Evolutionary conservation across 805 yeast species (phyloP).

Genomic region (Candida ficus): DNA sequence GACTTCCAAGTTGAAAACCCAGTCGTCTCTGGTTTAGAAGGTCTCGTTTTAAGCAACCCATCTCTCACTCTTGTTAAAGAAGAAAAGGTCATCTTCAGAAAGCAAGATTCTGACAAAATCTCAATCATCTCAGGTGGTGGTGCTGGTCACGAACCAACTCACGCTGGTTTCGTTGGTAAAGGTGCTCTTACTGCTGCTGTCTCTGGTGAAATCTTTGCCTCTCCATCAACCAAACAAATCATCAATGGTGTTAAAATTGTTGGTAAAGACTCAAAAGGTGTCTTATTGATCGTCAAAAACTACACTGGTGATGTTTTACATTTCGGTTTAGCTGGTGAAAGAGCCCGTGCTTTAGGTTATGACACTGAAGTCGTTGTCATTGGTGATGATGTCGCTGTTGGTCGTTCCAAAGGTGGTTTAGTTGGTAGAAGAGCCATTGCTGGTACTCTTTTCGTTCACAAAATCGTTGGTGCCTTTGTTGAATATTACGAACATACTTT

Average conservation of each 20-base stretch:
- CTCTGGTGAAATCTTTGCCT: constrained; percentile 87
- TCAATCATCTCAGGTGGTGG: constrained; percentile 89
- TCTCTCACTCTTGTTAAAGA: constrained; percentile 30
- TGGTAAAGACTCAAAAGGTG: constrained; percentile 49
- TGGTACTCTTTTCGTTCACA: constrained; percentile 85
- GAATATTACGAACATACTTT: constrained; percentile 41
- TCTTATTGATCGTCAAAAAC: constrained; percentile 78
- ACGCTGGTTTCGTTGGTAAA: constrained; percentile 85
- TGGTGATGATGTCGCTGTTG: constrained; percentile 93
- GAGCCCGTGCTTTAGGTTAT: constrained; percentile 75
- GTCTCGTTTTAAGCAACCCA: constrained; percentile 34
- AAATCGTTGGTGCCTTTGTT: constrained; percentile 73
- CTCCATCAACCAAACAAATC: constrained; percentile 91
- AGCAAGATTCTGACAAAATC: constrained; percentile 43
- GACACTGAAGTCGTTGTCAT: constrained; percentile 70
- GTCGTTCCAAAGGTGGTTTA: constrained; percentile 80
- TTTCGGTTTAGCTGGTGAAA: constrained; percentile 86
- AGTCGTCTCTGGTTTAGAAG: constrained; percentile 32
- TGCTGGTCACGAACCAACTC: constrained; percentile 93
- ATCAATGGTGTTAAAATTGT: constrained; percentile 51
- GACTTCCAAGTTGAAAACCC: constrained; percentile 37
- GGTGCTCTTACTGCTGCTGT: constrained; percentile 85
- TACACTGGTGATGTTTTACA: constrained; percentile 94
- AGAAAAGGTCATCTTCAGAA: constrained; percentile 34
- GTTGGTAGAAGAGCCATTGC: constrained; percentile 95